These are phyloP conservation scores for Populus davidiana DNA, from an alignment of 345 rosid genomes.

Conservation along the genomic window DNA sequence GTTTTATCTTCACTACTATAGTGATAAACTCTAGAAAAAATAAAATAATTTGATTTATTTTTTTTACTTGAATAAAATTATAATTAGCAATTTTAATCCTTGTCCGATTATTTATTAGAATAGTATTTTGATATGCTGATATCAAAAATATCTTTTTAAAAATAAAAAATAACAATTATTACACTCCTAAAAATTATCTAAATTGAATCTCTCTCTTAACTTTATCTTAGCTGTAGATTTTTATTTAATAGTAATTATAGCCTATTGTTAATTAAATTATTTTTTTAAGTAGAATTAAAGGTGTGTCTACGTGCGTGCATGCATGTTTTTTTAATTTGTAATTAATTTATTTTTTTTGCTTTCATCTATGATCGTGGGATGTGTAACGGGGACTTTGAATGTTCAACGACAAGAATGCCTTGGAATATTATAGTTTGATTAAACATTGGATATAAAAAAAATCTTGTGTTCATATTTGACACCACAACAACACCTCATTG, in stretches of 20 bases:
- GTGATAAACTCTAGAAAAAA: too few relatives aligned
- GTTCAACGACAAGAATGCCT: background rate
- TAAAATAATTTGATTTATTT: too few relatives aligned
- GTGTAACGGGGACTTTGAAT: background rate
- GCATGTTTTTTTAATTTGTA: background rate
- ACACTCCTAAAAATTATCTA: fast-evolving
- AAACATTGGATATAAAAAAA: too few relatives aligned
- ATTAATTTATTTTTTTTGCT: too few relatives aligned
- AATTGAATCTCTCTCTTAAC: background rate
- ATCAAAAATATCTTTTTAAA: too few relatives aligned
- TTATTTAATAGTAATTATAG: background rate
- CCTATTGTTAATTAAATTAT: background rate
- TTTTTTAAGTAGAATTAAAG: background rate
- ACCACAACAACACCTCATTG: background rate
- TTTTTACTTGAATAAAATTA: too few relatives aligned
- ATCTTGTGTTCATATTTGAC: too few relatives aligned
- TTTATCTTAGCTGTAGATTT: background rate
- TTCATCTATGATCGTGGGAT: too few relatives aligned
- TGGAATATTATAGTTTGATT: too few relatives aligned
- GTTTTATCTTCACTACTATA: too few relatives aligned
- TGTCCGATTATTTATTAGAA: background rate
- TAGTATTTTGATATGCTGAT: fast-evolving
- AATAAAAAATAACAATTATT: too few relatives aligned
- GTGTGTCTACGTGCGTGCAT: background rate
- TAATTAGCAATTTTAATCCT: background rate